Evolutionary conservation across 306 rosid species (phyloP).

Genomic region (Amphicarpaea edgeworthii): DNA sequence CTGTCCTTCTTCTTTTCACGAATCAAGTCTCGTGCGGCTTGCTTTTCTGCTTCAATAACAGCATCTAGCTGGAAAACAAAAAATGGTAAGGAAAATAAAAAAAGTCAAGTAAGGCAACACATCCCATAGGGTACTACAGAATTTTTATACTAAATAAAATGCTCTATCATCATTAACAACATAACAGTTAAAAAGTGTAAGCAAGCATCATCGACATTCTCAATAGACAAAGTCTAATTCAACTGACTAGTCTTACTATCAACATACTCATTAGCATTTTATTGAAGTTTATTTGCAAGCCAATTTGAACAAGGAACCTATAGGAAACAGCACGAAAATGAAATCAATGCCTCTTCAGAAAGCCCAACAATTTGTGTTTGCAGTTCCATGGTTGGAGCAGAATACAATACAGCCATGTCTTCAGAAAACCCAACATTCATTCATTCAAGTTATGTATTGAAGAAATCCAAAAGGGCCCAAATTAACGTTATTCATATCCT

Average conservation of each 20-base stretch:
- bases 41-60: conserved; percentile 95
- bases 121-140: conserved; percentile 12
- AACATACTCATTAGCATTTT: background rate
- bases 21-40: conserved; percentile 91
- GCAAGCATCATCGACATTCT: conserved; percentile 5
- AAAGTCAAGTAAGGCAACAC: conserved; percentile 17
- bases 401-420: background rate
- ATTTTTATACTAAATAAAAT: background rate
- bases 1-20: conserved; percentile 92
- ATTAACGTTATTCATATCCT: background rate
- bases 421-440: background rate
- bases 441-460: background rate
- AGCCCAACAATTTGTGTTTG: too few relatives aligned
- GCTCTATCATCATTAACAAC: background rate
- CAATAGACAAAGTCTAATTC: conserved; percentile 4
- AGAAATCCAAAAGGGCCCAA: background rate
- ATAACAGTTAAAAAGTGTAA: conserved; percentile 3
- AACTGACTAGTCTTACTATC: background rate
- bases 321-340: conserved; percentile 1
- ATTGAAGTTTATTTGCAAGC: background rate
- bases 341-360: conserved; percentile 29
- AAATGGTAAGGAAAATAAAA: background rate
- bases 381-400: background rate
- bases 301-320: background rate
- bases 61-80: conserved; percentile 76